Percentiles rank a stretch among this genome's conserved stretches.
Evolutionary conservation across 805 yeast genomes (phyloP).

Genomic region (Yamadazyma olivae): DNA sequence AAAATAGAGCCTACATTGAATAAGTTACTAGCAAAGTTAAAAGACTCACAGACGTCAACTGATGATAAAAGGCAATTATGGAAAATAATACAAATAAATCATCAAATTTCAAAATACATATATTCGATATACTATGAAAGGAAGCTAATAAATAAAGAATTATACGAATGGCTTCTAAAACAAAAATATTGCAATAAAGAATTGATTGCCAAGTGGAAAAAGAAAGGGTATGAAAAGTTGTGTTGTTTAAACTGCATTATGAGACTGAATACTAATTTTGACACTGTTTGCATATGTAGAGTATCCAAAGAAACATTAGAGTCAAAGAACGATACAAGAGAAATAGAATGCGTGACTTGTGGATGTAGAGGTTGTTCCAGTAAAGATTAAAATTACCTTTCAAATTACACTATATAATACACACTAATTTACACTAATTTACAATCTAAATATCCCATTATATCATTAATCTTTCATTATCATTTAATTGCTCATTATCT

Average conservation of each 20-base stretch:
- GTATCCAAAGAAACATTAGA: conserved; percentile 65
- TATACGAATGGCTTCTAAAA: conserved; percentile 71
- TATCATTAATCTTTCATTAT: not conserved
- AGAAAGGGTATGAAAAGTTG: conserved; percentile 79
- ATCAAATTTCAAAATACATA: conserved; percentile 72
- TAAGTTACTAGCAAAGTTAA: conserved; percentile 57
- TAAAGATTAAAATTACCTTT: conserved; percentile 49
- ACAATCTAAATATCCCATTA: conserved; percentile 1
- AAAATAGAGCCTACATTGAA: conserved; percentile 64
- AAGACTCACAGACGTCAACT: conserved; percentile 45
- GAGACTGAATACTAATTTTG: conserved; percentile 57
- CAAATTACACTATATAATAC: conserved; percentile 2
- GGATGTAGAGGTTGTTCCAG: conserved; percentile 87
- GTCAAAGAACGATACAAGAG: conserved; percentile 21
- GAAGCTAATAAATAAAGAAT: conserved; percentile 59
- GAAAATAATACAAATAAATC: conserved; percentile 69
- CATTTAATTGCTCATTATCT: conserved; percentile 1
- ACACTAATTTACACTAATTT: conserved; percentile 6
- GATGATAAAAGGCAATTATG: conserved; percentile 59
- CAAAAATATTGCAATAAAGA: conserved; percentile 65
- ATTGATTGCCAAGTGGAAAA: conserved; percentile 78
- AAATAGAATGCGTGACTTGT: conserved; percentile 66
- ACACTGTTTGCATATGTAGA: conserved; percentile 77
- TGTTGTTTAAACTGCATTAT: conserved; percentile 83
- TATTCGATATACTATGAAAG: conserved; percentile 71